Evolutionary conservation across 352 stramenopile species (phyloP), one percentile per base, ranked within the genome.

Genomic region (Pythium dissotocum): DNA sequence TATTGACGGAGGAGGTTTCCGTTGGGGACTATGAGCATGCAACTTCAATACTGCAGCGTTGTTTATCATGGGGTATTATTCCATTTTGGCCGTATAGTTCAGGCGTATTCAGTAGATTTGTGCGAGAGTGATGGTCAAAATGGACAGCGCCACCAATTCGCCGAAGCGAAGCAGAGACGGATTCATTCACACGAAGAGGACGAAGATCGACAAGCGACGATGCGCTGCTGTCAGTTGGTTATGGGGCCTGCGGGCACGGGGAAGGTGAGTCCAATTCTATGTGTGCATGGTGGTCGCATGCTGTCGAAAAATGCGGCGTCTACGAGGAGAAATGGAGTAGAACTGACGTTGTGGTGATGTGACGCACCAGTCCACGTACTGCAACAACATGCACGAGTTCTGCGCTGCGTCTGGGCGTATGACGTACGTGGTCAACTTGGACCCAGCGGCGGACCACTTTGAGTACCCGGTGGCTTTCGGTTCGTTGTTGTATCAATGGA

Each of bases 351-450:
- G 6, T n/a, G 24, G 14, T 54, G 46, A 21, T 7, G 14, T 13
- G n/a, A 6, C 14, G 56, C 38, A 6, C 9, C 53, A 97, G 90
- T 97, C 89, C 14, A 97, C 92, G 40, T 97, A 97, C 73, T 98
- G 92, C 82, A 96, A 93, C 68, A 94, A 94, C 65, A 97, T 98
- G 80, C 90, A 98, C 72, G 89, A 97, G 76, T 95, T 97, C 62
- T 96, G 87, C 61, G 85, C 84, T 16, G 88, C 88, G 10, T 93
- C 78, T 35, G 81, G 88, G 1, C 85, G 89, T 57, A 90, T 91
- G 88, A 97, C 86, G 69, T 97, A 95, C 65, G 93, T 99, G 24
- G 92, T 99, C 48, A 99, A 99, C 82, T 73, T 99, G 66, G 97
- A 99, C 81, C 97, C 97, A 26, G 97, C 97, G 4, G 93, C 94